Percentiles rank a stretch among this genome's conserved stretches.
Conservation (phyloP, 768 basidiomycete genomes). For the Rossbeevera mucosa region DNA sequence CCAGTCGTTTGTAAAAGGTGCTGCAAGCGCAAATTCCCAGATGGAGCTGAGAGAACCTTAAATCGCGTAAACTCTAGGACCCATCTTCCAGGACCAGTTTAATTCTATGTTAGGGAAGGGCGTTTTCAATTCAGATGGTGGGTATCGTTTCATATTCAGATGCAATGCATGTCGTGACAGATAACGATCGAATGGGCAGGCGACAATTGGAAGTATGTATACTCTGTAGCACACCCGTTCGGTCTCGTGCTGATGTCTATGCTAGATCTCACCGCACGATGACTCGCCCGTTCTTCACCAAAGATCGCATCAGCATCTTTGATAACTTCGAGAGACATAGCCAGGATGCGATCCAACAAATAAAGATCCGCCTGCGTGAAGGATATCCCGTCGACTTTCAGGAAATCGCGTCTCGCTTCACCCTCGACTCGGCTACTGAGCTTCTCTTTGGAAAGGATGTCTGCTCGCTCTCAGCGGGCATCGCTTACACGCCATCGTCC, state of each 20-base stretch:
- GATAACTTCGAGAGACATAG: slow-evolving; percentile 38
- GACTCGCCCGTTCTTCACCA: slow-evolving; percentile 41
- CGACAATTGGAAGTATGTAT: slow-evolving; percentile 38
- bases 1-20: slow-evolving; percentile 34
- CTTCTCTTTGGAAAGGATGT: slow-evolving; percentile 49
- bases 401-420: slow-evolving; percentile 43
- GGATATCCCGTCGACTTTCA: slow-evolving; percentile 43
- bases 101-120: slow-evolving; percentile 33
- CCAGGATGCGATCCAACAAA: slow-evolving; percentile 29
- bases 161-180: neutral
- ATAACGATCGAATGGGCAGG: slow-evolving; percentile 11
- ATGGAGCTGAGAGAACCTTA: neutral
- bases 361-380: slow-evolving; percentile 30
- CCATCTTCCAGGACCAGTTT: slow-evolving; percentile 15
- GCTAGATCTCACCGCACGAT: slow-evolving; percentile 39
- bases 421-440: slow-evolving; percentile 54
- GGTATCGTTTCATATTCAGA: neutral
- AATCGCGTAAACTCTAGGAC: neutral
- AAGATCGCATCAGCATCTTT: slow-evolving; percentile 37
- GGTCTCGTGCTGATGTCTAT: neutral
- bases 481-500: slow-evolving; percentile 30
- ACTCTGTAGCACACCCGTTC: neutral
- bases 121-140: slow-evolving; percentile 40
- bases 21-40: neutral
- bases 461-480: slow-evolving; percentile 34